Percentiles rank a stretch among this genome's conserved stretches.
Evolutionary conservation across 768 basidiomycete genomes (phyloP).

Genomic region (Lentinula detonsa): DNA sequence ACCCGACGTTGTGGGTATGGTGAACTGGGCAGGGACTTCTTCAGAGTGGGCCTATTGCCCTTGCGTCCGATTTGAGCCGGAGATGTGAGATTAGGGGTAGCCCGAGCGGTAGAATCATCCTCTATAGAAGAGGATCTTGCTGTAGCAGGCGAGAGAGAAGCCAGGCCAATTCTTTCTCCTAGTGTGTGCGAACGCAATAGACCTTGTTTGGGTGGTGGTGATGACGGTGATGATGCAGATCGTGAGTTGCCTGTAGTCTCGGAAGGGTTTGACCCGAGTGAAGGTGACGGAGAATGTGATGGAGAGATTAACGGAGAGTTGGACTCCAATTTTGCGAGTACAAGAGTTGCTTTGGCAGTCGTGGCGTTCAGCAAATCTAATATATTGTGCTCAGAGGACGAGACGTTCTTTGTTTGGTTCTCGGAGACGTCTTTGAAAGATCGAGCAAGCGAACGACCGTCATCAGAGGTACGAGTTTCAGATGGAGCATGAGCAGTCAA

Average conservation of each 20-base stretch:
- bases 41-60: not conserved
- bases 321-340: not conserved
- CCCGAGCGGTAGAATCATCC: not conserved
- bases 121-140: not conserved
- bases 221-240: not conserved
- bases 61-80: not conserved
- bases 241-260: not conserved
- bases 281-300: not conserved
- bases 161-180: not conserved
- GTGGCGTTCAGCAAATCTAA: not conserved
- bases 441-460: no score
- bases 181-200: not conserved
- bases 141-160: not conserved
- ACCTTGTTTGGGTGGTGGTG: not conserved
- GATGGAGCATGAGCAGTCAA: no score
- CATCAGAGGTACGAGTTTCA: no score
- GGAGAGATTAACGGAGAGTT: not conserved
- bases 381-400: not conserved
- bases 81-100: not conserved
- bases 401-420: no score
- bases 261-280: not conserved
- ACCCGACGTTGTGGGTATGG: constrained; percentile 1
- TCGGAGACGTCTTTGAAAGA: no score
- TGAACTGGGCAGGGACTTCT: constrained; percentile 3
- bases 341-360: not conserved